Evolutionary conservation across 139 green algal genomes (phyloP).

Genomic region (Tetraselmis striata): DNA sequence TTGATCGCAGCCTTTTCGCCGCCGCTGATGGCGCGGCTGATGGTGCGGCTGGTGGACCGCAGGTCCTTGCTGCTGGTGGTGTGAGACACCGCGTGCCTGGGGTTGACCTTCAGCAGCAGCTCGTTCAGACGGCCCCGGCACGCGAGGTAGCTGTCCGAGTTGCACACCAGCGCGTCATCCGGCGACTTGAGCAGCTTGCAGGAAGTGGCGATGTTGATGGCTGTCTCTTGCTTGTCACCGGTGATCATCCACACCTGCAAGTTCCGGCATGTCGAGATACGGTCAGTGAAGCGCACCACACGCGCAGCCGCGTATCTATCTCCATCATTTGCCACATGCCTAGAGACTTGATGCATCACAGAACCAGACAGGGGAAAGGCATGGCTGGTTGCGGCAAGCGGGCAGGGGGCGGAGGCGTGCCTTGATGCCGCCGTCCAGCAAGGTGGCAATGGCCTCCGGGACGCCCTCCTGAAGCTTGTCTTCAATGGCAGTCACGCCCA

Average conservation of each 20-base stretch:
- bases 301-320: too few relatives aligned
- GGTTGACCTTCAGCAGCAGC: conserved; percentile 10
- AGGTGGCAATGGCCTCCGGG: conserved; percentile 76
- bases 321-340: too few relatives aligned
- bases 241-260: conserved; percentile 83
- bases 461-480: conserved; percentile 91
- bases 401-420: conserved; percentile 24
- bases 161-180: conserved; percentile 53
- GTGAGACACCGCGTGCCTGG: neutral
- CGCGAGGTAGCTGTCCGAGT: conserved; percentile 28
- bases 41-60: neutral
- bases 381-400: too few relatives aligned
- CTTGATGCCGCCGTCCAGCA: conserved; percentile 80
- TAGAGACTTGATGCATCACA: too few relatives aligned
- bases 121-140: conserved; percentile 11
- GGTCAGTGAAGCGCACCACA: too few relatives aligned
- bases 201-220: conserved; percentile 87
- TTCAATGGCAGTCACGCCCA: conserved; percentile 96
- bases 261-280: neutral
- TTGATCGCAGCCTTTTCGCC: neutral
- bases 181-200: conserved; percentile 72
- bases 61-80: neutral
- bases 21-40: neutral
- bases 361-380: neutral
- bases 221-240: conserved; percentile 81